phyloP scores from a whole-genome alignment of 106 monocot species.

The Hemerocallis citrina region DNA sequence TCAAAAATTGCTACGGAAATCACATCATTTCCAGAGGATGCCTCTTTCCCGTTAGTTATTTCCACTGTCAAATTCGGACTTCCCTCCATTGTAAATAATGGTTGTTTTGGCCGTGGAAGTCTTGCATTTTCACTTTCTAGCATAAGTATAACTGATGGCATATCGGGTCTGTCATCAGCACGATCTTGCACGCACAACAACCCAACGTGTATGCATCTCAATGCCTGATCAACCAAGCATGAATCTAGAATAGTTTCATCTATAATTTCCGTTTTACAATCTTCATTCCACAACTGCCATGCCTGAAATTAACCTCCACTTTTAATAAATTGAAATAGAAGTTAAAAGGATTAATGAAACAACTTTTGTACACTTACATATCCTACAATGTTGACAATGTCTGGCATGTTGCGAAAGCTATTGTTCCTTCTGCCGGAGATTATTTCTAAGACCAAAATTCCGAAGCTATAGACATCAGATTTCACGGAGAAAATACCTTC shows the following conservation, averaged over 20 bases:
- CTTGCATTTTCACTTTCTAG: constrained; percentile 5
- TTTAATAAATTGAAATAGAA: too few species aligned
- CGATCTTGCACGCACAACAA: constrained; percentile 26
- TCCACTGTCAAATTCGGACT: background rate
- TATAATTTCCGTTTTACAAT: constrained; percentile 8
- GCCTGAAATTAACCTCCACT: constrained; percentile 12
- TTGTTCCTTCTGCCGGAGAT: constrained; percentile 29
- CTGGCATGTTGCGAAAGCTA: constrained; percentile 6
- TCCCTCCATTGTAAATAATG: constrained; percentile 5
- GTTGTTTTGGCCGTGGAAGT: constrained; percentile 9
- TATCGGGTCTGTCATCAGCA: constrained; percentile 11
- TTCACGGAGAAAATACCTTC: constrained; percentile 44
- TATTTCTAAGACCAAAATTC: constrained; percentile 46
- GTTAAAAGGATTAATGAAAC: too few species aligned
- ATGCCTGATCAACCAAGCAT: background rate
- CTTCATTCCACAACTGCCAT: constrained; percentile 23
- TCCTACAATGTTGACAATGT: constrained; percentile 20
- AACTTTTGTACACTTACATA: constrained; percentile 18
- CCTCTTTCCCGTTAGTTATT: background rate
- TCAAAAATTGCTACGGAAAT: background rate
- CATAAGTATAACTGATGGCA: constrained; percentile 11
- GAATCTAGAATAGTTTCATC: constrained; percentile 1
- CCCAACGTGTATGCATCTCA: constrained; percentile 16
- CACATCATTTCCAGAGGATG: background rate
- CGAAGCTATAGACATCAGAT: constrained; percentile 63